phyloP scores from a whole-genome alignment of 2,329 filamentous ascomycete genomes.

The Trichoderma oligosporum region DNA sequence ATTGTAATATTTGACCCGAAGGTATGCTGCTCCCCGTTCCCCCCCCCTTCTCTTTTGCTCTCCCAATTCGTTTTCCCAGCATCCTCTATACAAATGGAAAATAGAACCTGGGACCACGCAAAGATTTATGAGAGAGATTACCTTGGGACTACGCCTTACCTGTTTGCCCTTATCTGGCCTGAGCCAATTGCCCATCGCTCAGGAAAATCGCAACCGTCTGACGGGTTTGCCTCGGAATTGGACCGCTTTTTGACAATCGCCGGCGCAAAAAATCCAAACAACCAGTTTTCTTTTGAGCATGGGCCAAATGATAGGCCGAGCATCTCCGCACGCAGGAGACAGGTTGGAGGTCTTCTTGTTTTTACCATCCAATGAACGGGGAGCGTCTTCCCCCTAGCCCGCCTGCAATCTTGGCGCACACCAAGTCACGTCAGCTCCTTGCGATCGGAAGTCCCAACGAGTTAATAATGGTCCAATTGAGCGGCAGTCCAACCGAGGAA shows the following conservation, averaged over 20 bases:
- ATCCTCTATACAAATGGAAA: neutral
- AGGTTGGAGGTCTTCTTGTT: slow-evolving; percentile 6
- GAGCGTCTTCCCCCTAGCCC: slow-evolving; percentile 5
- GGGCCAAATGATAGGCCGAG: slow-evolving; percentile 18
- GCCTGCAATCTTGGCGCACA: slow-evolving; percentile 10
- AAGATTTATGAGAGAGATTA: no score
- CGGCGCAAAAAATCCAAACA: slow-evolving; percentile 6
- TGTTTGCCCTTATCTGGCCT: no score
- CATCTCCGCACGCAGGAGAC: slow-evolving; percentile 7
- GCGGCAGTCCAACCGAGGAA: neutral
- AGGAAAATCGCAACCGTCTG: neutral
- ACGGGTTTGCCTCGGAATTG: neutral
- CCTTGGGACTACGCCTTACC: neutral
- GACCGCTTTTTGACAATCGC: slow-evolving; percentile 8
- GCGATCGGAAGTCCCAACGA: slow-evolving; percentile 2
- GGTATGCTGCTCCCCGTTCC: neutral
- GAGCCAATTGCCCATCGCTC: slow-evolving; percentile 5
- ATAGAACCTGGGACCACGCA: no score
- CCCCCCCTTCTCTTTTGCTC: neutral
- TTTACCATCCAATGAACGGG: slow-evolving; percentile 14
- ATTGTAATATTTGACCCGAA: neutral
- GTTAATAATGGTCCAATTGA: slow-evolving; percentile 7
- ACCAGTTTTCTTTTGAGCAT: slow-evolving; percentile 4
- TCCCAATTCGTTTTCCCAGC: neutral
- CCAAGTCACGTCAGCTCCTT: slow-evolving; percentile 19